Conservation (phyloP, 106 monocot species). For the Apostasia shenzhenica region DNA sequence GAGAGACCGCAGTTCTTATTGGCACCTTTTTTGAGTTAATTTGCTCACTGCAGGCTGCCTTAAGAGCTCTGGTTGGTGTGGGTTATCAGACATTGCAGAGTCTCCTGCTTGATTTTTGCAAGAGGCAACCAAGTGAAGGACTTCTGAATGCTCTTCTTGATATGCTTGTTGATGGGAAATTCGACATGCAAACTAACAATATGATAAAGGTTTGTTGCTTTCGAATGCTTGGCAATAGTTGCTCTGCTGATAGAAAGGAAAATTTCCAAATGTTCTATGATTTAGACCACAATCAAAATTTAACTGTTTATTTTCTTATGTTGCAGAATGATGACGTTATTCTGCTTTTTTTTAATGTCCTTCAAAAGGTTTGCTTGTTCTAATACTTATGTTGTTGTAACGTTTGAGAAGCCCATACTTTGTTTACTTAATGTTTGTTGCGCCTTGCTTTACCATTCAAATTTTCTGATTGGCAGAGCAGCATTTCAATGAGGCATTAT, state of each 20-base stretch:
- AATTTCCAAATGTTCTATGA: background rate
- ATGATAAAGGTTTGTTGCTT: slow-evolving; percentile 55
- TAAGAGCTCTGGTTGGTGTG: slow-evolving; percentile 78
- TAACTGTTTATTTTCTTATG: slow-evolving; percentile 14
- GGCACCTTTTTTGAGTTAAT: background rate
- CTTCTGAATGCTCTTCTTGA: slow-evolving; percentile 86
- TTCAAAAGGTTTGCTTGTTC: slow-evolving; percentile 62
- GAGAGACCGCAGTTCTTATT: too few relatives aligned
- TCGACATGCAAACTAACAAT: slow-evolving; percentile 30
- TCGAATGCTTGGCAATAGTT: background rate
- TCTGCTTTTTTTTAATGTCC: slow-evolving; percentile 62
- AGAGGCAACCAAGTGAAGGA: slow-evolving; percentile 57
- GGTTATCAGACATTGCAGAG: slow-evolving; percentile 97
- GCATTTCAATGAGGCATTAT: slow-evolving; percentile 62
- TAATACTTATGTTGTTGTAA: background rate
- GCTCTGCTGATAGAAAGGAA: background rate
- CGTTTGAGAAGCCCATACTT: too few relatives aligned
- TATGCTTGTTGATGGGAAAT: slow-evolving; percentile 98
- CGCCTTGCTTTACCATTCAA: slow-evolving; percentile 5
- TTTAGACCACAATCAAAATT: background rate
- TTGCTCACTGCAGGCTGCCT: slow-evolving; percentile 50
- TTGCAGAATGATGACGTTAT: slow-evolving; percentile 95
- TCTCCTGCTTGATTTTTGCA: slow-evolving; percentile 84
- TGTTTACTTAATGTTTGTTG: background rate
- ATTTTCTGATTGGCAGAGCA: slow-evolving; percentile 80